phyloP scores from a whole-genome alignment of 805 yeast genomes.

The Yarrowia keelungensis region DNA sequence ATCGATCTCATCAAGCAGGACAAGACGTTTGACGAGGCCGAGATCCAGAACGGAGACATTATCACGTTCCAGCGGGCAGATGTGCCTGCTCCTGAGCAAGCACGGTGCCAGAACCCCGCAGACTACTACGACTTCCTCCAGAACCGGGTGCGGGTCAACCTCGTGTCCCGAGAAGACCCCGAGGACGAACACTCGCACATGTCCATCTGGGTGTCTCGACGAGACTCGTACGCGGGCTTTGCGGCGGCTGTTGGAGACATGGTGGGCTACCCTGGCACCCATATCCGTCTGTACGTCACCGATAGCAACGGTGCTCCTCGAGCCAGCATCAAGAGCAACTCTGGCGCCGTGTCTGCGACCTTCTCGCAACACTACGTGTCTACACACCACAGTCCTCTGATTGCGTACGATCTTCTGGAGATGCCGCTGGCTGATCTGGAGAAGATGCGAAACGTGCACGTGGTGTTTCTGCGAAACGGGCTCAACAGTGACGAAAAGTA shows the following conservation, averaged over 20 bases:
- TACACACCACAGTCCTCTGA: slow-evolving; percentile 42
- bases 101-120: slow-evolving; percentile 41
- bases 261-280: slow-evolving; percentile 62
- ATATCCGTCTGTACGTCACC: slow-evolving; percentile 70
- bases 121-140: slow-evolving; percentile 49
- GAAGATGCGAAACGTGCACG: slow-evolving; percentile 54
- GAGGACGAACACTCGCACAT: slow-evolving; percentile 42
- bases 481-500: slow-evolving; percentile 11
- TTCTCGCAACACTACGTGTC: slow-evolving; percentile 42
- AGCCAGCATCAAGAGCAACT: slow-evolving; percentile 49
- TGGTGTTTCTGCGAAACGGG: slow-evolving; percentile 8
- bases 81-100: slow-evolving; percentile 6
- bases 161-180: slow-evolving; percentile 41
- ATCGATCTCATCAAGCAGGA: slow-evolving; percentile 47
- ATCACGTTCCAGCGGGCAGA: slow-evolving; percentile 49
- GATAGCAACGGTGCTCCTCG: slow-evolving; percentile 60
- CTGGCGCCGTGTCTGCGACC: slow-evolving; percentile 51
- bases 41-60: slow-evolving; percentile 51
- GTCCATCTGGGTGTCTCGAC: slow-evolving; percentile 70
- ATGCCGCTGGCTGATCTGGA: slow-evolving; percentile 80
- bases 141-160: slow-evolving; percentile 46
- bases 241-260: slow-evolving; percentile 65
- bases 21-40: slow-evolving; percentile 47
- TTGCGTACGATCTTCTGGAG: slow-evolving; percentile 79
- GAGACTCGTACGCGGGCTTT: slow-evolving; percentile 64